phyloP scores from a whole-genome alignment of 768 basidiomycete species.

The Boletellus ananiceps region DNA sequence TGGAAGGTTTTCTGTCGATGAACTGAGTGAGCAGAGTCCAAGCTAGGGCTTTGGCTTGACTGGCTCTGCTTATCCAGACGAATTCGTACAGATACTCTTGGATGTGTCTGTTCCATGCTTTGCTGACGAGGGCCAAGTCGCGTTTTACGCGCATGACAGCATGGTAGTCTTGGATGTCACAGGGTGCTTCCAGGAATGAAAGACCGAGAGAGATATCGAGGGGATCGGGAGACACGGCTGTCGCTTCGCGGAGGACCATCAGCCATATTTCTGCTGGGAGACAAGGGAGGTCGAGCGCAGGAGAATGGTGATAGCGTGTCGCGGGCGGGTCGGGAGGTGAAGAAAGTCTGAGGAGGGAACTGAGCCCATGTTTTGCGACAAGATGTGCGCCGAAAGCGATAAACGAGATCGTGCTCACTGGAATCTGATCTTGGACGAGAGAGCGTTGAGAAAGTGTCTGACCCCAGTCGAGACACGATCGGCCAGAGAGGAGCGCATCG shows the following conservation, averaged over 20 bases:
- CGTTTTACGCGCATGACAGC: slow-evolving; percentile 46
- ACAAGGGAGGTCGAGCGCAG: slow-evolving; percentile 35
- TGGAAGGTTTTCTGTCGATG: slow-evolving; percentile 34
- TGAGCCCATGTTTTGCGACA: neutral
- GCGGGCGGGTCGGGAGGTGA: slow-evolving; percentile 2
- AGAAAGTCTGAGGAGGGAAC: slow-evolving; percentile 4
- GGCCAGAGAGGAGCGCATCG: slow-evolving; percentile 14
- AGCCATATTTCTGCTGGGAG: slow-evolving; percentile 66
- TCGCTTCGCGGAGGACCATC: slow-evolving; percentile 57
- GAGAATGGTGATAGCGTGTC: slow-evolving; percentile 23
- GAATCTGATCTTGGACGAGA: slow-evolving; percentile 19
- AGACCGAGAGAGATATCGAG: slow-evolving; percentile 46
- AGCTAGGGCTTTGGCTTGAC: slow-evolving; percentile 46
- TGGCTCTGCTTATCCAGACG: slow-evolving; percentile 60
- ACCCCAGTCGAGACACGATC: slow-evolving; percentile 17
- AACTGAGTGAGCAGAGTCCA: slow-evolving; percentile 40
- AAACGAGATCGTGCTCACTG: slow-evolving; percentile 12
- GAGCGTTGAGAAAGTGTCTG: slow-evolving; percentile 9
- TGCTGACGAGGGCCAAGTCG: slow-evolving; percentile 49
- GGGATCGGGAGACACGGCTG: slow-evolving; percentile 40
- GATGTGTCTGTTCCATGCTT: slow-evolving; percentile 49
- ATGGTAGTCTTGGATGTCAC: slow-evolving; percentile 43
- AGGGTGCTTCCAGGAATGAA: slow-evolving; percentile 53
- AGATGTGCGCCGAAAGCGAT: neutral
- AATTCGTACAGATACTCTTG: slow-evolving; percentile 61